Conservation (phyloP, 192 early-diverging fungal species). For the Funneliformis mosseae region DNA sequence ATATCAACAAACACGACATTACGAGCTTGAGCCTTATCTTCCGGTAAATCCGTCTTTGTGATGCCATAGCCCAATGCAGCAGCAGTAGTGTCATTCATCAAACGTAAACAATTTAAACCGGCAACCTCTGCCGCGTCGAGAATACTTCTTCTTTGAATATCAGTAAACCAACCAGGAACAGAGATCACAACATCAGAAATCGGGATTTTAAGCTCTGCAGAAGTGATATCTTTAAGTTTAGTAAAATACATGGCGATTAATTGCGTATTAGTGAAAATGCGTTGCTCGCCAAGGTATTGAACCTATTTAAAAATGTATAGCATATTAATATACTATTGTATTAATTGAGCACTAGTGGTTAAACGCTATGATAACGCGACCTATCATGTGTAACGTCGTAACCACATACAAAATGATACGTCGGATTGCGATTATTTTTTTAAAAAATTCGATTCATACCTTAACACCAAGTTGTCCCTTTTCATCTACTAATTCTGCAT, state of each 20-base stretch:
- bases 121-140: conserved; percentile 85
- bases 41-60: conserved; percentile 96
- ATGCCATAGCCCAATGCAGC: conserved; percentile 97
- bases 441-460: conserved; percentile 38
- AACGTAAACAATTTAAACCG: conserved; percentile 85
- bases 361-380: too few relatives aligned
- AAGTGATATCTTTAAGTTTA: conserved; percentile 89
- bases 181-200: conserved; percentile 94
- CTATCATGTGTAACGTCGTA: too few relatives aligned
- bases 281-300: conserved; percentile 75
- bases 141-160: conserved; percentile 87
- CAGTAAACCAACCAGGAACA: conserved; percentile 93
- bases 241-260: conserved; percentile 91
- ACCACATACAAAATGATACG: neutral
- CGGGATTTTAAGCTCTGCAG: conserved; percentile 77
- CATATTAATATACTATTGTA: neutral
- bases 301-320: conserved; percentile 54
- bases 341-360: neutral
- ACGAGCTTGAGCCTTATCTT: conserved; percentile 80
- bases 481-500: conserved; percentile 77
- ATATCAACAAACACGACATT: conserved; percentile 94
- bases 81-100: conserved; percentile 94
- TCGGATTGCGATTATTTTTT: neutral
- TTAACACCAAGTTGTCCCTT: conserved; percentile 84
- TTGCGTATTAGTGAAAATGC: conserved; percentile 85